Percentiles rank a stretch among this genome's conserved stretches.
These are phyloP conservation scores for Entomortierella lignicola DNA, from an alignment of 192 early-diverging fungal species.

Conservation along the genomic window DNA sequence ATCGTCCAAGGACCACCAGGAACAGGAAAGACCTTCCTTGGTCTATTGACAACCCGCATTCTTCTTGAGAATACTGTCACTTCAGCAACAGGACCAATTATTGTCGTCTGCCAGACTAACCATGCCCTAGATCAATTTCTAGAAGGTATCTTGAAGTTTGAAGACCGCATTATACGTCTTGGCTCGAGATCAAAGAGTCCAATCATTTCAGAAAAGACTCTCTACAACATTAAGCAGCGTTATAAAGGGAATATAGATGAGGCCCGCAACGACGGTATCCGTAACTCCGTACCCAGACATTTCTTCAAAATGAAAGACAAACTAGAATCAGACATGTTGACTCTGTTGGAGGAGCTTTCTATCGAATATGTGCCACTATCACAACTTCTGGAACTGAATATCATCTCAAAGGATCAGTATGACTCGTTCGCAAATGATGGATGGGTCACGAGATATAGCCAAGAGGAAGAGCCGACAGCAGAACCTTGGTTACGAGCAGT, in stretches of 20 bases:
- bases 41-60: constrained; percentile 58
- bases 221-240: constrained; percentile 54
- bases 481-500: constrained; percentile 26
- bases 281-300: not conserved
- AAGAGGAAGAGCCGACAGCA: constrained; percentile 31
- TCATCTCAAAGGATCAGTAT: constrained; percentile 49
- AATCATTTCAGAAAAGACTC: constrained; percentile 29
- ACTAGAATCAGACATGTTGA: constrained; percentile 43
- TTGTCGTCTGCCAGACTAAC: constrained; percentile 69
- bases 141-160: constrained; percentile 57
- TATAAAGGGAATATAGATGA: constrained; percentile 27
- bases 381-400: constrained; percentile 31
- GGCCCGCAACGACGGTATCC: constrained; percentile 5
- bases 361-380: constrained; percentile 58
- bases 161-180: constrained; percentile 58
- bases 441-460: constrained; percentile 42
- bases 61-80: constrained; percentile 53
- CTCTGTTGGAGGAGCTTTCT: constrained; percentile 52
- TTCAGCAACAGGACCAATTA: constrained; percentile 48
- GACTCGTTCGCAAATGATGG: constrained; percentile 54
- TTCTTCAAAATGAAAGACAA: constrained; percentile 45
- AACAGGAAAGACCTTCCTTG: constrained; percentile 70
- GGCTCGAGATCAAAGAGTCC: constrained; percentile 63
- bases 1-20: constrained; percentile 71
- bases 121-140: constrained; percentile 63